Conservation (phyloP, 805 yeast genomes). For the Kluyveromyces lactis region DNA sequence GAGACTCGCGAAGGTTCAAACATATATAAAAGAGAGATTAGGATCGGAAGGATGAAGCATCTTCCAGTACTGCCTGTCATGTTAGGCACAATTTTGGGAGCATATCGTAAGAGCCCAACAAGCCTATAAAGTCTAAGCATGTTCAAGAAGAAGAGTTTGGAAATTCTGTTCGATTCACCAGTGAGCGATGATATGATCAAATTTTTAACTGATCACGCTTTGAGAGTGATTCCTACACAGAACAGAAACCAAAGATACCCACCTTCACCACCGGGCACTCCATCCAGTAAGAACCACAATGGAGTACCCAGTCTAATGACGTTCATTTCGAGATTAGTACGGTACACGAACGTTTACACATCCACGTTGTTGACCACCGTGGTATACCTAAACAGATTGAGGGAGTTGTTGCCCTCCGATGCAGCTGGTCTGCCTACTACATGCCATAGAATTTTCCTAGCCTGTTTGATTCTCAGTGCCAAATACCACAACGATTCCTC, state of each 20-base stretch:
- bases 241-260: neutral
- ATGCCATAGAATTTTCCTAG: conserved; percentile 66
- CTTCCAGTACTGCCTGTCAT: too few relatives aligned
- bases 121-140: too few relatives aligned
- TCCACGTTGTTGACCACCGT: conserved; percentile 70
- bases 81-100: too few relatives aligned
- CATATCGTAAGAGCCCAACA: too few relatives aligned
- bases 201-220: conserved; percentile 54
- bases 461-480: conserved; percentile 64
- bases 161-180: conserved; percentile 52
- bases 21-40: too few relatives aligned
- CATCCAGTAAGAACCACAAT: conserved; percentile 4
- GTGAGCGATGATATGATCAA: conserved; percentile 70
- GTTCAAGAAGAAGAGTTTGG: conserved; percentile 50
- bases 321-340: conserved; percentile 61
- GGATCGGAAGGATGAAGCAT: too few relatives aligned
- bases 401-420: conserved; percentile 53
- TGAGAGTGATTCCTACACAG: conserved; percentile 51
- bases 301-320: conserved; percentile 59
- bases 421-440: conserved; percentile 77
- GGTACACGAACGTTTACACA: conserved; percentile 72
- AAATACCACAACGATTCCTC: conserved; percentile 73
- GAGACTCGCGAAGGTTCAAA: too few relatives aligned
- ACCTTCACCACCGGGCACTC: conserved; percentile 2
- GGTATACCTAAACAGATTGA: conserved; percentile 56